Base-by-base conservation (phyloP, 352 stramenopile species). In the Paralagenidium karlingii region DNA sequence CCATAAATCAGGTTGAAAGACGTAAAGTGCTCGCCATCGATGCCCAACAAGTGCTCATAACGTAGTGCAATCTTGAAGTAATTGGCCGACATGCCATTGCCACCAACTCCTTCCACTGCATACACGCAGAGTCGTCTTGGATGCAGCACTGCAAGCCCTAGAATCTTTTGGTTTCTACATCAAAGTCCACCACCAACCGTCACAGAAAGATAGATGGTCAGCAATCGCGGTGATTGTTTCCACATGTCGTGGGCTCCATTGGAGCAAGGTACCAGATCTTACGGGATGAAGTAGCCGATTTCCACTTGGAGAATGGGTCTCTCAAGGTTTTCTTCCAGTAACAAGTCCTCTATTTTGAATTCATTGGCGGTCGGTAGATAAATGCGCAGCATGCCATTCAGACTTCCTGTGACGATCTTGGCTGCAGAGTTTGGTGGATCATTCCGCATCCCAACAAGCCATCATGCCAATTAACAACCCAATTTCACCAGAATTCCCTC, bases 21-120 rank as follows among this genome's bases (percentile, higher is more conserved):
- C 25, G 83, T 94, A 40, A 96, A 96, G 43, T 92, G 79, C 45
- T 82, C 64, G n/a, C 81, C 82, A 37, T 94, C 81, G 44, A 90
- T 58, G 19, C 82, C 83, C 18, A 95, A 62, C 20, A 74, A 40
- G 49, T 96, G 83, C 44, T 91, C 68, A 49, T 95, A 96, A 16
- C 69, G 63, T 28, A 77, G 68, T 12, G 69, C 61, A 33, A 94
- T 51, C 30, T 82, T 78, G 51, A 86, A 89, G 59, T 91, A 94
- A 51, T 63, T 88, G 8, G 80, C 76, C 0, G 61, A 39, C 65
- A 83, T 65, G 30, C 80, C 76, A 24, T 55, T 62, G 20, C 80
- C 81, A n/a, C 76, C 81, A 19, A 86, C 53, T 13, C 58, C 69
- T 39, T 94, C 69, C 24, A 95, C 47, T 5, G 71, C 61, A 45